Base-by-base conservation (phyloP, 306 rosid genomes). In the Dalbergia cochinchinensis region DNA sequence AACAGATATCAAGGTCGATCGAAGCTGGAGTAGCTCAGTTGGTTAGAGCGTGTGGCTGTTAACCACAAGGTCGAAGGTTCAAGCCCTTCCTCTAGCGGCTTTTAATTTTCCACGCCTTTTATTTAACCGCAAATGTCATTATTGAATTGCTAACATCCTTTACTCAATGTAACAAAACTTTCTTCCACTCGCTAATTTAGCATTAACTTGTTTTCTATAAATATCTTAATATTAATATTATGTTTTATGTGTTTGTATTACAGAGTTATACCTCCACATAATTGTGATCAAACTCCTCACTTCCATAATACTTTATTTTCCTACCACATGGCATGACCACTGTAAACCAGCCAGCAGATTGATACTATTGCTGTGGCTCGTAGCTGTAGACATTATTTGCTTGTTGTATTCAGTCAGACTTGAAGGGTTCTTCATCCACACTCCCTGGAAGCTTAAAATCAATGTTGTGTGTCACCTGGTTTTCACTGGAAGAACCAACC, bases 401-500 rank as follows among this genome's bases (percentile, higher is more conserved):
- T 41, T 7, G 5, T 37, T 37, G 41, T 18, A 50, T 22, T 84
- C 63, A 74, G 37, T 68, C 53, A 37, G 55, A 63, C 80, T 55
- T 19, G 47, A 67, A 15, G 35, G 62, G 65, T 63, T 64, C 71
- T 48, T 34, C 78, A 33, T 19, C 61, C 65, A 35, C 48, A 62
- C 53, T 57, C 54, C 35, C 78, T 45, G 87, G 58, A 10, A 84
- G 73, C 69, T 31, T 73, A 26, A 92, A 62, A 53, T 87, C 84
- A 79, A 90, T 62, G 26, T 63, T 12, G 83, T 90, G 94, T 85
- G 70, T 88, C 73, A 88, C 84, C 44, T 87, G 92, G 15, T 51
- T 37, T 67, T 89, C 97, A 69, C 82, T 80, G 1, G 85, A 78
- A 41, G 91, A 78, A 0, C 94, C 94, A 62, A 92, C 84, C 63